Percentiles rank a stretch among this genome's conserved stretches.
Conservation (phyloP, 345 rosid species). For the Theobroma cacao region DNA sequence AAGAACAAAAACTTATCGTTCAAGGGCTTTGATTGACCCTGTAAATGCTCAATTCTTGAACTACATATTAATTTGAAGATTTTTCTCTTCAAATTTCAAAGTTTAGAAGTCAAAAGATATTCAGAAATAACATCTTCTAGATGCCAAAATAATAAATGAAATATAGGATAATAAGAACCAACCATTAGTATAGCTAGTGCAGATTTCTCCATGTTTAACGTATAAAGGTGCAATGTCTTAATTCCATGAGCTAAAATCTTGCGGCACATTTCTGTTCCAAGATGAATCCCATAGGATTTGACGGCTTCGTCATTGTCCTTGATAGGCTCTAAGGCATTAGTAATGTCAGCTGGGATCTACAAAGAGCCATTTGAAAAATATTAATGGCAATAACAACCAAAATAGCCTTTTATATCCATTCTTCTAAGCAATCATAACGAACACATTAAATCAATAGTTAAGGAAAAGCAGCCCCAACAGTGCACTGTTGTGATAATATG, state of each 20-base stretch:
- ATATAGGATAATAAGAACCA: conserved; percentile 9
- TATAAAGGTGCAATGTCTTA: conserved; percentile 81
- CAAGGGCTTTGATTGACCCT: neutral
- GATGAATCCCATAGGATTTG: conserved; percentile 86
- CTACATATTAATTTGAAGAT: neutral
- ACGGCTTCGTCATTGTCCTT: conserved; percentile 98
- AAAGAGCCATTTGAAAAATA: conserved; percentile 8
- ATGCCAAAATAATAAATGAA: neutral
- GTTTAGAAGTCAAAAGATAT: neutral
- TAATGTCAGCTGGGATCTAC: conserved; percentile 81
- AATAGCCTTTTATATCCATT: neutral
- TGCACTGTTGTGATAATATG: neutral
- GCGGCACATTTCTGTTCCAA: conserved; percentile 96
- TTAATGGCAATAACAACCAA: neutral
- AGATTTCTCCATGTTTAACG: conserved; percentile 93
- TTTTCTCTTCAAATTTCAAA: neutral
- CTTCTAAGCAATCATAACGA: neutral
- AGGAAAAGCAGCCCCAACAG: neutral
- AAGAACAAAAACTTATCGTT: neutral
- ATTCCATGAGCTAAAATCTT: conserved; percentile 91
- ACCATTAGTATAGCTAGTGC: conserved; percentile 89
- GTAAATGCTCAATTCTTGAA: neutral
- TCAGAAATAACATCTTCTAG: neutral
- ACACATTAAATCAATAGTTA: neutral
- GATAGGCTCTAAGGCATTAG: conserved; percentile 90